A percentile compares a stretch with the other conserved stretches of the same genome.
These are phyloP conservation scores for Claviceps monticola DNA, from an alignment of 2,329 filamentous ascomycete species.

Conservation along the genomic window DNA sequence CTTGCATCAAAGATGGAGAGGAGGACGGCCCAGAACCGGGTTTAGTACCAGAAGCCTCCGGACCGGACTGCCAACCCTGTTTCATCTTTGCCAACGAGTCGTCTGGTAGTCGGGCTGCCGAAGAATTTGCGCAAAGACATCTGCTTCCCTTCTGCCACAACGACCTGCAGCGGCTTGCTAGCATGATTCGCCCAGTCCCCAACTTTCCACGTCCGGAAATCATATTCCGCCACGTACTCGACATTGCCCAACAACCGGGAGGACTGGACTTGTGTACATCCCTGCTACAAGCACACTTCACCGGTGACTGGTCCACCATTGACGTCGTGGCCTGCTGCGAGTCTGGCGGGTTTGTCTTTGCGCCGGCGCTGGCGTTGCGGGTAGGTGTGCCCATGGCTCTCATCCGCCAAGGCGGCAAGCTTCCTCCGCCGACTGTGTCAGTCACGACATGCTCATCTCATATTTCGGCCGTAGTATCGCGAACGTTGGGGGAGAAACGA, in stretches of 20 bases:
- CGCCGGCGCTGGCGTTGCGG: conserved; percentile 31
- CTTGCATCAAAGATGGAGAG: no score
- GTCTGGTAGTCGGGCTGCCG: conserved; percentile 23
- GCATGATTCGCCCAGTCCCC: conserved; percentile 34
- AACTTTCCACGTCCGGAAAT: conserved; percentile 38
- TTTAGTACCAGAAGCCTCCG: not conserved
- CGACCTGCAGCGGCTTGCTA: conserved; percentile 29
- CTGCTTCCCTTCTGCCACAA: conserved; percentile 16
- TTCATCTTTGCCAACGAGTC: conserved; percentile 36
- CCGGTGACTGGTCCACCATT: conserved; percentile 31
- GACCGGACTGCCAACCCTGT: conserved; percentile 18
- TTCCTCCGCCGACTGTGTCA: conserved; percentile 41
- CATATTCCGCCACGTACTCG: conserved; percentile 44
- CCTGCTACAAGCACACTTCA: conserved; percentile 32
- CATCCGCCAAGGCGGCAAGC: conserved; percentile 42
- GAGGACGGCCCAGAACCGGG: not conserved
- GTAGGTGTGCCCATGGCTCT: conserved; percentile 30
- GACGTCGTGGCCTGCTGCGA: conserved; percentile 38
- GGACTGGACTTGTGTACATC: conserved; percentile 37
- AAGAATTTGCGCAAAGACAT: conserved; percentile 25
- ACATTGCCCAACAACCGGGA: conserved; percentile 34
- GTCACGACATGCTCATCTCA: conserved; percentile 34
- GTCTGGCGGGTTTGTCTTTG: conserved; percentile 42
- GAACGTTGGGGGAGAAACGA: conserved; percentile 14
- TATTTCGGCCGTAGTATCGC: conserved; percentile 31